Evolutionary conservation across 2,329 filamentous ascomycete species (phyloP).

Genomic region (Colletotrichum kahawae): DNA sequence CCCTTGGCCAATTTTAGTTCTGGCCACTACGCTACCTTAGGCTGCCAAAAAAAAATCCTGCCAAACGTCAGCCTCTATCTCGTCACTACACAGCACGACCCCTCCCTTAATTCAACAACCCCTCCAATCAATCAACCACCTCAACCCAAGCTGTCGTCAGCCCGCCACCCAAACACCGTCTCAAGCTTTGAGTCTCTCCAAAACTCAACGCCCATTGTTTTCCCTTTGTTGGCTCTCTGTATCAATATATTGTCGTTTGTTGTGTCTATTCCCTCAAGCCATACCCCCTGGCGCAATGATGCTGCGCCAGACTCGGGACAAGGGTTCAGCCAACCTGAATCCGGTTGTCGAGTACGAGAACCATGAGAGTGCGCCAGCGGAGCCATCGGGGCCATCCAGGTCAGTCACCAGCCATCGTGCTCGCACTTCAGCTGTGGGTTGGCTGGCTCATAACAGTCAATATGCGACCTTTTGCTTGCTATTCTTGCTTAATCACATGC

Average conservation of each 20-base stretch:
- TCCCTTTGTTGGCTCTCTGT: neutral
- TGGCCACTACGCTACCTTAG: neutral
- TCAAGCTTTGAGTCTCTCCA: neutral
- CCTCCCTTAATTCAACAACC: constrained; percentile 7
- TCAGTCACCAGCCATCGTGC: neutral
- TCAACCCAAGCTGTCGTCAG: neutral
- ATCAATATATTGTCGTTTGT: neutral
- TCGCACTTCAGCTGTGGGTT: neutral
- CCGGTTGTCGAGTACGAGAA: neutral
- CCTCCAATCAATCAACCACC: neutral
- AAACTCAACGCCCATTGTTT: neutral
- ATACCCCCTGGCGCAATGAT: neutral
- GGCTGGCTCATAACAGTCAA: neutral
- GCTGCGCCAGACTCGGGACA: neutral
- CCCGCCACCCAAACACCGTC: neutral
- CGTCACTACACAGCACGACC: neutral
- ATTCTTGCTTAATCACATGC: neutral
- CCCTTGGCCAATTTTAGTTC: neutral
- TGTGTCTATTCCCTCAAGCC: neutral
- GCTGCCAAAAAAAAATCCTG: neutral
- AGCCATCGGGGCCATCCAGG: neutral
- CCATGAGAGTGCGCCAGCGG: neutral
- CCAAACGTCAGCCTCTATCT: neutral
- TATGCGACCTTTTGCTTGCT: neutral
- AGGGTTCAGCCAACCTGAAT: neutral